Base-by-base conservation (phyloP, 106 monocot species). In the Phalaenopsis aphrodite region DNA sequence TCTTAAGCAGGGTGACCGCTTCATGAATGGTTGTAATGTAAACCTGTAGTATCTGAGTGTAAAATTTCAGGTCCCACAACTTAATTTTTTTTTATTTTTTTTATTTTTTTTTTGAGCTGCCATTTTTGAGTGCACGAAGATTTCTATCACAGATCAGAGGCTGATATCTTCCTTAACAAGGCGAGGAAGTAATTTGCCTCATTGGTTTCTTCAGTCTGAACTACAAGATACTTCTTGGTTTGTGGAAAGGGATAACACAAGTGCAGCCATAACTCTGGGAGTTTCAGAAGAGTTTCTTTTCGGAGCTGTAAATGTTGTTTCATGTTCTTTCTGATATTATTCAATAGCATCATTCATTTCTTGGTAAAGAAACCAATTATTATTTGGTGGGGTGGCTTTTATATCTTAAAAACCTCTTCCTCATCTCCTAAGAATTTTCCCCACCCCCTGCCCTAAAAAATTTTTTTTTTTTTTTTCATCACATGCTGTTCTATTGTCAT, bases 11-110 rank as follows among this genome's bases (percentile, higher is more conserved):
- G 83, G 86, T 0, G 90, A 90, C 36, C 79, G 46, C 12, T 90
- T 86, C 73, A 86, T 92, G 92, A 80, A 55, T 61, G 84, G 81
- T n/a, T 92, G 92, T 79, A 90, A 92, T 65, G 85, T 92, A n/a
- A 83, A 86, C 52, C 86, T 79, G 2, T 89, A 84, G 48, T 18
- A 61, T 52, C 15, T 52, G 52, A 52, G 12, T 52, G 52, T 39
- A 69, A 69, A 37, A n/a, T 69, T 37, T 69, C 39, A 69, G 38
- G 38, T 30, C 6, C 49, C 5, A 21, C 8, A 21, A 10, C 10
- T 41, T 46, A 19, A 45, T 48, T 17, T 75, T 46, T 45, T 30
- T 30, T 30, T 30, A 30, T 30, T 30, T 30, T 0, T 30, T 30
- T 30, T 30, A 30, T 30, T 30, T 30, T 30, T 30, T 30, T 30